phyloP scores from a whole-genome alignment of 108 stramenopile species.

The Hondaea fermentalgiana region DNA sequence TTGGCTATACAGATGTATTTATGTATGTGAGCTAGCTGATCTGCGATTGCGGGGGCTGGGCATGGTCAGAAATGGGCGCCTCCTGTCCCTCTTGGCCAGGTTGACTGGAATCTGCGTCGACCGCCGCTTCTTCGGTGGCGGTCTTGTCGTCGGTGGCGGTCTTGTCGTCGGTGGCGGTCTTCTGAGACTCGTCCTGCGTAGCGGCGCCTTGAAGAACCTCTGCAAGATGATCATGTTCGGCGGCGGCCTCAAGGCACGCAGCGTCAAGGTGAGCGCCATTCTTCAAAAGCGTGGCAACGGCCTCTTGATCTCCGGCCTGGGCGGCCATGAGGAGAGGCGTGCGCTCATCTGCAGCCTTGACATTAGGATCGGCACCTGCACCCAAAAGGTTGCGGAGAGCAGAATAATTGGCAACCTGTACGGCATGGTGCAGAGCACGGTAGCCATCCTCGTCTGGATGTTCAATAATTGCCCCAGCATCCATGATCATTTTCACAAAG shows the following conservation, averaged over 20 bases:
- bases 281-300: neutral
- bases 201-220: neutral
- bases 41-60: too few species aligned
- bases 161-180: neutral
- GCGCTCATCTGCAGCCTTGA: neutral
- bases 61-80: too few species aligned
- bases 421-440: neutral
- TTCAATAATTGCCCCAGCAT: neutral
- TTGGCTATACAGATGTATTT: too few species aligned
- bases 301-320: neutral
- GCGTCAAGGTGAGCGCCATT: neutral
- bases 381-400: neutral
- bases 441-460: neutral
- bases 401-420: neutral
- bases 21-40: too few species aligned
- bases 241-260: neutral
- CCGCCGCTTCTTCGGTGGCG: neutral
- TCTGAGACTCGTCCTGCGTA: neutral
- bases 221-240: neutral
- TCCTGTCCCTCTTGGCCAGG: too few species aligned
- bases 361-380: neutral
- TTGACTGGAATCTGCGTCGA: too few species aligned
- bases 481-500: neutral
- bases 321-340: neutral
- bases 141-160: neutral